Base-by-base conservation (phyloP, 2,329 filamentous ascomycete genomes). In the Arthroderma sp. region DNA sequence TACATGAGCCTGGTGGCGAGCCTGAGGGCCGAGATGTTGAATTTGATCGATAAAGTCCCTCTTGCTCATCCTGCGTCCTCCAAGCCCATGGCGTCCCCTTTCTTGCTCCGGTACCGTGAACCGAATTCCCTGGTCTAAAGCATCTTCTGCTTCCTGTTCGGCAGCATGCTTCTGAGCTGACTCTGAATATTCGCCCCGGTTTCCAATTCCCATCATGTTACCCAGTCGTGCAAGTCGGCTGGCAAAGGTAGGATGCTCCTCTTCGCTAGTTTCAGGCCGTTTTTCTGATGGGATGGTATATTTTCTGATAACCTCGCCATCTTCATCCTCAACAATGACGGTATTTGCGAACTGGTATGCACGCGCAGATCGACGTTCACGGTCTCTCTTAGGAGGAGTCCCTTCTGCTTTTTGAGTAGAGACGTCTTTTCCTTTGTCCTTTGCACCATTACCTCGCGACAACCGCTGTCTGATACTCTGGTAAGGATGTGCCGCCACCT, bases 321-420 rank as follows among this genome's bases (percentile, higher is more conserved):
- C 76, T 55, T 80, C 77, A 52, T 81, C 78, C 57, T 81, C 78
- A 10, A 81, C 76, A 57, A 81, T 81, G 52, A 81, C 78, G n/a
- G 78, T 81, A 53, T 80, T 80, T 42, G 78, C 78, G 52, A 80
- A 81, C 49, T 81, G 78, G 54, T 81, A 81, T 1, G 78, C 78
- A 47, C 78, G 73, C 33, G 78, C 78, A 37, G 78, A 77, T 29
- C 75, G 77, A 46, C 61, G 55, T 40, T 56, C 56, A 37, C 57
- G 59, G 29, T 63, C 56, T 29, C 66, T 64, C 46, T 64, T 42
- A 41, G 51, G 40, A 47, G 55, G 43, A 42, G 10, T 3, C 22
- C 44, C 34, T 42, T 47, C 29, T 33, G 36, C 40, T 29, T 52
- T 49, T 22, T 51, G 55, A 29, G 47, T 40, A 32, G 53, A 51